Percentiles rank a stretch among this genome's conserved stretches.
These are phyloP conservation scores for Penicillium sp. DNA, from an alignment of 2,329 filamentous ascomycete genomes.

Conservation along the genomic window DNA sequence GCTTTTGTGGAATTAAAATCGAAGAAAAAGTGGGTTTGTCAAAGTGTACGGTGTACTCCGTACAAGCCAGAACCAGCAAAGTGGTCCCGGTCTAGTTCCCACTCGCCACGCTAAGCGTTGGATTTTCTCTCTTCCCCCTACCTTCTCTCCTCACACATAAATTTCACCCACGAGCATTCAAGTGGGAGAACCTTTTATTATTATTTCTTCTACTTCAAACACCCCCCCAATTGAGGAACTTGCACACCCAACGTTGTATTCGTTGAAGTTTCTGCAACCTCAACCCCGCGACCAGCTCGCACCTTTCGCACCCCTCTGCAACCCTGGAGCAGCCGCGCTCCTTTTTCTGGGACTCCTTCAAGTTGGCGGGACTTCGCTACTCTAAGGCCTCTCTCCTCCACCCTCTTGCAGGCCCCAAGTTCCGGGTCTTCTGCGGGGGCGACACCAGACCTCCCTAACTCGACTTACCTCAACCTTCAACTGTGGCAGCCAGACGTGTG, in stretches of 20 bases:
- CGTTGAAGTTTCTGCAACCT: slow-evolving; percentile 15
- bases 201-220: background rate
- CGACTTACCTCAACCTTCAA: slow-evolving; percentile 39
- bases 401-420: slow-evolving; percentile 88
- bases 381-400: slow-evolving; percentile 72
- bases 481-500: slow-evolving; percentile 39
- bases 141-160: background rate
- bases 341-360: slow-evolving; percentile 62
- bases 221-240: background rate
- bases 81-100: background rate
- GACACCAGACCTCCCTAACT: slow-evolving; percentile 98
- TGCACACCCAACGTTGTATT: slow-evolving; percentile 1
- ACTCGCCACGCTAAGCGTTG: background rate
- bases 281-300: slow-evolving; percentile 10
- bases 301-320: slow-evolving; percentile 17
- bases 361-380: slow-evolving; percentile 86
- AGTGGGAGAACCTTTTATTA: background rate
- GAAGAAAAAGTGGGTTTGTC: background rate
- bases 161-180: background rate
- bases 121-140: background rate
- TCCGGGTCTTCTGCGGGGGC: slow-evolving; percentile 94
- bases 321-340: slow-evolving; percentile 45
- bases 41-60: background rate
- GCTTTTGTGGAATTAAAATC: background rate
- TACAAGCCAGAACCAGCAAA: background rate